A percentile compares a stretch with the other conserved stretches of the same genome.
phyloP scores from a whole-genome alignment of 2,329 filamentous ascomycete genomes.

The Pseudocercospora vitis region DNA sequence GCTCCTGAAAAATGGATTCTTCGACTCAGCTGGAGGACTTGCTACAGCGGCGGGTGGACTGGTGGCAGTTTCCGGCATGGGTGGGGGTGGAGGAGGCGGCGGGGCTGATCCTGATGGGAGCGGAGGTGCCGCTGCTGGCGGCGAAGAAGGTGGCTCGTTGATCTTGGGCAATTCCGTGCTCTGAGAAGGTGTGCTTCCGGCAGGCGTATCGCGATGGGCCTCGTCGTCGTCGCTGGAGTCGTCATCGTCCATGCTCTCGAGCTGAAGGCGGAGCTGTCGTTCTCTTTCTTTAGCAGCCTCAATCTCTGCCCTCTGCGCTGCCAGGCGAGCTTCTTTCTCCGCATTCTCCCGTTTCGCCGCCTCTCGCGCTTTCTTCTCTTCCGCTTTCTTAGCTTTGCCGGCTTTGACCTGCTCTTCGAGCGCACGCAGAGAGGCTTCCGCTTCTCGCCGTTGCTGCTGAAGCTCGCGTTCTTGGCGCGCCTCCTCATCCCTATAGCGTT shows the following conservation, averaged over 20 bases:
- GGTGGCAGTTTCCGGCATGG: slow-evolving; percentile 25
- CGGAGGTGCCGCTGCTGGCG: slow-evolving; percentile 46
- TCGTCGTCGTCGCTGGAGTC: slow-evolving; percentile 68
- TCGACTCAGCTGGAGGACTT: slow-evolving; percentile 68
- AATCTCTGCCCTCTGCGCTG: slow-evolving; percentile 83
- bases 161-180: slow-evolving; percentile 55
- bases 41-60: slow-evolving; percentile 37
- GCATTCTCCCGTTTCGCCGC: slow-evolving; percentile 82
- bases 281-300: slow-evolving; percentile 89
- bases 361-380: slow-evolving; percentile 91
- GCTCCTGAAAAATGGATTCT: slow-evolving; percentile 93
- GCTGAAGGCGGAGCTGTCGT: slow-evolving; percentile 81
- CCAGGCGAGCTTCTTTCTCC: slow-evolving; percentile 82
- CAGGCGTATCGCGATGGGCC: slow-evolving; percentile 66
- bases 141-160: slow-evolving; percentile 52
- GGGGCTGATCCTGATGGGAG: slow-evolving; percentile 13
- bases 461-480: slow-evolving; percentile 77
- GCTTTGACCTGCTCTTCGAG: slow-evolving; percentile 92
- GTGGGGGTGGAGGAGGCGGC: slow-evolving; percentile 27
- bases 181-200: slow-evolving; percentile 59
- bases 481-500: slow-evolving; percentile 64
- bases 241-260: slow-evolving; percentile 74
- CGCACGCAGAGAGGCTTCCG: slow-evolving; percentile 78
- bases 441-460: slow-evolving; percentile 73
- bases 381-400: slow-evolving; percentile 92